These are phyloP conservation scores for Pichia sp. DNA, from an alignment of 1,139 yeast genomes.

Conservation along the genomic window DNA sequence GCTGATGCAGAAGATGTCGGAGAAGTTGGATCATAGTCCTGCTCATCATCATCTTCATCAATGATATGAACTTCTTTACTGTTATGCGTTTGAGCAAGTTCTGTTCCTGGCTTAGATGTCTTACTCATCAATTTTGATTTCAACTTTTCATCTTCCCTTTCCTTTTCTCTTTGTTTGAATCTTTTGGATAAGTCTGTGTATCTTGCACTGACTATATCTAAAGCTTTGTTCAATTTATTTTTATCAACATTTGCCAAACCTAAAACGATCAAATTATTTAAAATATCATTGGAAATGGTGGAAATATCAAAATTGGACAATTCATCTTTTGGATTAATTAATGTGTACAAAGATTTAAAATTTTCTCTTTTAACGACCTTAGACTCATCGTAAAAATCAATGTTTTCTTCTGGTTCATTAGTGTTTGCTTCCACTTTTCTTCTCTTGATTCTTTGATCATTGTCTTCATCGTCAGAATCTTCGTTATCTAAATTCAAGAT, in stretches of 20 bases:
- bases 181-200: constrained; percentile 11
- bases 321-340: constrained; percentile 55
- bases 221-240: constrained; percentile 52
- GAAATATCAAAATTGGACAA: constrained; percentile 59
- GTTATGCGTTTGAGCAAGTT: not conserved
- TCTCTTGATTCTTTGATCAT: constrained; percentile 19
- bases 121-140: too few relatives aligned
- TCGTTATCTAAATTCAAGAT: constrained; percentile 17
- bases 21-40: not conserved
- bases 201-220: constrained; percentile 60
- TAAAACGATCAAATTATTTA: constrained; percentile 56
- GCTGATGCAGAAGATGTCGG: not conserved
- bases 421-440: constrained; percentile 3
- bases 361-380: constrained; percentile 30
- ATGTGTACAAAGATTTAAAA: constrained; percentile 42
- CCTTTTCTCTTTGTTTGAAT: not conserved
- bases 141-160: not conserved
- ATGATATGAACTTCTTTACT: constrained; percentile 2
- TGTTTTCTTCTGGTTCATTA: constrained; percentile 1
- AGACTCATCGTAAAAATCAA: constrained; percentile 27
- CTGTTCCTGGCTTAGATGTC: not conserved
- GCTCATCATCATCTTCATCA: not conserved
- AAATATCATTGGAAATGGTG: constrained; percentile 53
- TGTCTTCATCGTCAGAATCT: constrained; percentile 17
- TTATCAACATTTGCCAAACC: constrained; percentile 51